phyloP scores from a whole-genome alignment of 305 asterid genomes.

The Petunia hybrid region DNA sequence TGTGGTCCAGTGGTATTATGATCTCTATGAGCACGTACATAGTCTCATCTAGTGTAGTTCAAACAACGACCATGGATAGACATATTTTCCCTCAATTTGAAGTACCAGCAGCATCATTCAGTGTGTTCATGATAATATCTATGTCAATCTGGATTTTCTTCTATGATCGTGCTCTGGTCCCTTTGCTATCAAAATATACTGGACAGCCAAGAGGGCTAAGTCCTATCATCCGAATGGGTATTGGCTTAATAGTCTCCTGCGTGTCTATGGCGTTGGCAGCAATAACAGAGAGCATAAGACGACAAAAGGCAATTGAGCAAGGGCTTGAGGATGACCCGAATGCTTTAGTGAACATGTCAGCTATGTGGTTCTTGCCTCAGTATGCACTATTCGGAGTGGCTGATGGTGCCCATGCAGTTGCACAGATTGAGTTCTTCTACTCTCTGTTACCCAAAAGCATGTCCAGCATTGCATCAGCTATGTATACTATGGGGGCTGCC shows the following conservation, averaged over 20 bases:
- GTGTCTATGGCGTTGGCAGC: conserved; percentile 26
- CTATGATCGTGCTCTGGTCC: conserved; percentile 31
- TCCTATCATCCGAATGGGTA: conserved; percentile 31
- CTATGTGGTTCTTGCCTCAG: conserved; percentile 17
- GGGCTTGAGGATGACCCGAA: neutral
- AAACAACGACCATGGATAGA: conserved; percentile 33
- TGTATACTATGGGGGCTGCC: conserved; percentile 8
- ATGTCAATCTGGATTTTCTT: conserved; percentile 26
- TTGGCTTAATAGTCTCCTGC: conserved; percentile 19
- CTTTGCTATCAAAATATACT: conserved; percentile 28
- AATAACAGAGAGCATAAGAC: conserved; percentile 22
- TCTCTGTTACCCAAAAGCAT: conserved; percentile 29
- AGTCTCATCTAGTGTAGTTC: conserved; percentile 28
- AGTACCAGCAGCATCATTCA: conserved; percentile 35
- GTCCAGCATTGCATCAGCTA: conserved; percentile 33
- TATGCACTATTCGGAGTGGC: conserved; percentile 35
- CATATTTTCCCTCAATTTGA: conserved; percentile 22
- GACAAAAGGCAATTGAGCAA: conserved; percentile 15
- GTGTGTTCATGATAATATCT: conserved; percentile 12
- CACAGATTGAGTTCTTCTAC: conserved; percentile 30
- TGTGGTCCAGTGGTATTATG: conserved; percentile 33
- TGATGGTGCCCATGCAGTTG: conserved; percentile 29
- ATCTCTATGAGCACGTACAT: neutral
- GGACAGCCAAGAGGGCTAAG: conserved; percentile 22
- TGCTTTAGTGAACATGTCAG: conserved; percentile 30